Evolutionary conservation across 129 eudicot genomes (phyloP).

Genomic region (Scalesia atractyloides): DNA sequence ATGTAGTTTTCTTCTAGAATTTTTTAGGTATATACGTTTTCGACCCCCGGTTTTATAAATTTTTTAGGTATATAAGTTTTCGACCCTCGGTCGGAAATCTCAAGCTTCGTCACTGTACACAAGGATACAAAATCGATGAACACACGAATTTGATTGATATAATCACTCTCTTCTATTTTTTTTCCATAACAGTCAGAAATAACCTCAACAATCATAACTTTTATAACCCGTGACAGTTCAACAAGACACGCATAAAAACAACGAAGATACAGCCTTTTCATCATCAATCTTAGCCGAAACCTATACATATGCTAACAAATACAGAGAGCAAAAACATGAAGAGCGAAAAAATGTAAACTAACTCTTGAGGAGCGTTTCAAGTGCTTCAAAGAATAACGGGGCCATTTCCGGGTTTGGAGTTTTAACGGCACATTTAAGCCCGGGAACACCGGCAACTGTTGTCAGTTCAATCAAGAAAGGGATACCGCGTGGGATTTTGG

Average conservation of each 20-base stretch:
- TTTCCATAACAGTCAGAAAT: not conserved
- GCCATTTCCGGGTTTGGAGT: constrained; percentile 91
- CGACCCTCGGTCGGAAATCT: no score
- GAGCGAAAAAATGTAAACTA: constrained; percentile 22
- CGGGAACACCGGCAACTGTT: constrained; percentile 72
- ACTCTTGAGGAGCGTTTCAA: constrained; percentile 67
- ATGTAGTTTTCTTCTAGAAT: no score
- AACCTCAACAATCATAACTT: not conserved
- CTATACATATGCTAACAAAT: constrained; percentile 30
- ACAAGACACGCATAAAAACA: constrained; percentile 10
- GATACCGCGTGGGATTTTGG: constrained; percentile 75
- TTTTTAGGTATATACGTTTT: no score
- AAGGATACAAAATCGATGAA: not conserved
- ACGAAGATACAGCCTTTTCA: constrained; percentile 6
- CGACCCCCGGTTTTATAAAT: no score
- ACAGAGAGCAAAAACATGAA: not conserved
- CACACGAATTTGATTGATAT: not conserved
- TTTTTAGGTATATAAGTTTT: no score
- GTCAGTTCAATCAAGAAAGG: constrained; percentile 94
- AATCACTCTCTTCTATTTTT: not conserved
- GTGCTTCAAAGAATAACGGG: constrained; percentile 82
- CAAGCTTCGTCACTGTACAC: not conserved
- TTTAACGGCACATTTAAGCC: constrained; percentile 88
- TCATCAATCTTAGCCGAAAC: constrained; percentile 19
- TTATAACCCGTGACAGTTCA: constrained; percentile 1